Evolutionary conservation across 305 asterid genomes (phyloP), one percentile per base, ranked within the genome.

Genomic region (Fraxinus sp.): DNA sequence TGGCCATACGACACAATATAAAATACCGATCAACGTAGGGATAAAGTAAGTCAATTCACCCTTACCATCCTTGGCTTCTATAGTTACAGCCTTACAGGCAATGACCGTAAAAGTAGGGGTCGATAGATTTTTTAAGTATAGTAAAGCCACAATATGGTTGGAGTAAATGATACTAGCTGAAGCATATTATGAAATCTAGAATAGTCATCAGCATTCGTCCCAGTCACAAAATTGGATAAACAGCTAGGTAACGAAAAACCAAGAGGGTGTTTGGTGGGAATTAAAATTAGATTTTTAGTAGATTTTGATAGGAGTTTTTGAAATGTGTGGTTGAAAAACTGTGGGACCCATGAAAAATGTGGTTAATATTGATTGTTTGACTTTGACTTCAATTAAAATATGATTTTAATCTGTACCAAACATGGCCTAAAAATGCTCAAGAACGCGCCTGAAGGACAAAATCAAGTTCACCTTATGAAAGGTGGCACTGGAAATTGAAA

Each of bases 401-500:
- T 30, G 33, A 30, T 30, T 30, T 30, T 30, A 30, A 30, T 30
- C 33, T 30, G 4, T 30, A 30, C 0, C 33, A 30, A 30, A 30
- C 33, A 30, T 30, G 33, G 33, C 33, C 22, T 52, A 52, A 52
- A 55, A 55, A 55, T 55, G 64, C 22, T 4, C 64, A 55, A 55
- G 26, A 20, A 18, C 24, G 2, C 1, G 8, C 22, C 64, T 55
- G 64, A n/a, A 55, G 66, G 66, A 55, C 18, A 57, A 57, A 57
- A 57, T 57, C 68, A 10, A 18, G 26, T 57, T 57, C 11, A 18
- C 26, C 26, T n/a, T 18, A 57, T 8, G 26, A 57, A 55, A 55
- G 9, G 8, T 55, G 0, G 22, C 64, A 55, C 68, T 18, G 11
- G 68, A 57, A 57, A 57, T 57, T 6, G 97, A 92, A 52, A 14